Base-by-base conservation (phyloP, 2,329 filamentous ascomycete species). In the Aspergillus piperis region DNA sequence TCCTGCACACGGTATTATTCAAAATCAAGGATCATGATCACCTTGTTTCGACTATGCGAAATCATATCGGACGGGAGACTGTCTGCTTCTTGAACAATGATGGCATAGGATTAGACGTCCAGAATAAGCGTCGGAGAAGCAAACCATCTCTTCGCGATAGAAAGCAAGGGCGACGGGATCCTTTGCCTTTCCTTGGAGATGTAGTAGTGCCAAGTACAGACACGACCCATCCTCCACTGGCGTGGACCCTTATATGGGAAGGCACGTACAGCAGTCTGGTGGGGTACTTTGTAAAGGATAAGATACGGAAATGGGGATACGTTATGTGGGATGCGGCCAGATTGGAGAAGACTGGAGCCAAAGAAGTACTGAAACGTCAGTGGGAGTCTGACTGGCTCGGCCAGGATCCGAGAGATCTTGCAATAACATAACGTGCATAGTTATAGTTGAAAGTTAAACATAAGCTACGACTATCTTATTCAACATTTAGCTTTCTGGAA, bases 241-340 rank as follows among this genome's bases (percentile, higher is more conserved):
- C 63, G 5, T 65, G 61, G 63, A 65, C 59, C 4, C 19, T 60
- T 17, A 54, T 63, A 23, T 64, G 62, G 54, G 6, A 30, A 10
- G 56, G 53, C 15, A 59, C 54, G 1, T 60, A 62, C 30, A 61
- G 61, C 17, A 62, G 59, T 21, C 17, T 54, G 42, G 54, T 44
- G 36, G 62, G 59, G 44, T 51, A 36, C 27, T 57, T 23, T 23
- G 15, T 56, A n/a, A 13, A 19, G 3, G 23, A 59, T n/a, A 11
- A 30, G 23, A 21, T 61, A 13, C 47, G 42, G n/a, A 25, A 38
- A 10, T 67, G 62, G 64, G 68, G 65, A 11, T 70, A 68, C 48
- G 60, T 65, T 17, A 62, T 68, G 57, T 70, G 68, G 66, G 64
- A 70, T 57, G 59, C 60, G 7, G 36, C 17, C 8, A 59, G 66